Percentiles rank a stretch among this genome's conserved stretches.
Evolutionary conservation across 441 rosid genomes (phyloP).

Genomic region (Metrosideros polymorpha): DNA sequence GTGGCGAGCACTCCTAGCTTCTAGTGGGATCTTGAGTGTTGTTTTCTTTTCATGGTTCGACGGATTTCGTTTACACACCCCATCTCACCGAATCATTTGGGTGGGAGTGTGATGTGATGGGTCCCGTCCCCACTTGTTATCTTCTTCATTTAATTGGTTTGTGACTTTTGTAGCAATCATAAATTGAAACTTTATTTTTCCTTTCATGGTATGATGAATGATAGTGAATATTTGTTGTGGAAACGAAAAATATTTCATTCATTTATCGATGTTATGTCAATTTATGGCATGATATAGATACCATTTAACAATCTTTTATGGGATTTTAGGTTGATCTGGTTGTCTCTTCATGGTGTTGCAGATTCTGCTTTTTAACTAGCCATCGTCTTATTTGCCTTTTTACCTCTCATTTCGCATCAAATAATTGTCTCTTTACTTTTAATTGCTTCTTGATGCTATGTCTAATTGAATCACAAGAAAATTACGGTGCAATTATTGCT

Average conservation of each 20-base stretch:
- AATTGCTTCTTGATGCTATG: not conserved
- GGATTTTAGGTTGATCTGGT: not conserved
- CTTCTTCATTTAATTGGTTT: not conserved
- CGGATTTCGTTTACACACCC: constrained; percentile 2
- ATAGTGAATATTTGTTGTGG: not conserved
- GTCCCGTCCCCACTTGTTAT: not conserved
- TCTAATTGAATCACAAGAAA: not conserved
- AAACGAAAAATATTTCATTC: not conserved
- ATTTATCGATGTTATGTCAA: not conserved
- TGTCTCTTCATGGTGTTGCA: not conserved
- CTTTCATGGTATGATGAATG: not conserved
- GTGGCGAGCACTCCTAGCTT: constrained; percentile 37
- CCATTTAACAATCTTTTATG: not conserved
- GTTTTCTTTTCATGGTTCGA: constrained; percentile 1
- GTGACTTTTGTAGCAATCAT: not conserved
- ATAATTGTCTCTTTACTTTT: not conserved
- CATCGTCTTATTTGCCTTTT: not conserved
- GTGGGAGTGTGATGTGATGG: not conserved
- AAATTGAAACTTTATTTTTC: not conserved
- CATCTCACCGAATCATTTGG: not conserved
- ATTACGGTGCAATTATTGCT: not conserved
- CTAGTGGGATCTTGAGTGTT: constrained; percentile 16
- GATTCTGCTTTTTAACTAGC: not conserved
- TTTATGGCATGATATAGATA: not conserved
- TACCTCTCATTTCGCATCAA: not conserved